Evolutionary conservation across 2,329 filamentous ascomycete genomes (phyloP).

Genomic region (Westerdykella aurantiaca): DNA sequence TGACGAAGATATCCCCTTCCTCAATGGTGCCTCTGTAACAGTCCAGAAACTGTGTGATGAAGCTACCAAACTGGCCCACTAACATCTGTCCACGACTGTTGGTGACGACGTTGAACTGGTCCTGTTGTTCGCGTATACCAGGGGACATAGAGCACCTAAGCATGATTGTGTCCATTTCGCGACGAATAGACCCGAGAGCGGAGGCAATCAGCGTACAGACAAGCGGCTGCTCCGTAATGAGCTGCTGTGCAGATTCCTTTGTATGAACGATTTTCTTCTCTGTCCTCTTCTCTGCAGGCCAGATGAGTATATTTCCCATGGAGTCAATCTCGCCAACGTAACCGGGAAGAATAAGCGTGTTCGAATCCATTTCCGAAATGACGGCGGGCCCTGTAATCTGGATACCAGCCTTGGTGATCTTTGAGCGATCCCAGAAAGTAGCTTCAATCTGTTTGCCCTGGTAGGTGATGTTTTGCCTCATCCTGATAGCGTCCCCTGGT

Average conservation of each 20-base stretch:
- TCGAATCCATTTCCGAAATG: conserved; percentile 49
- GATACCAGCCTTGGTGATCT: conserved; percentile 39
- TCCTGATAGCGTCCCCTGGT: conserved; percentile 34
- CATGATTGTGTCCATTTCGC: conserved; percentile 49
- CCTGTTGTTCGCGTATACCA: conserved; percentile 48
- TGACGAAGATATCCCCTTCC: conserved; percentile 48
- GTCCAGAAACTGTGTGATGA: conserved; percentile 45
- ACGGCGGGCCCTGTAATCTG: conserved; percentile 43
- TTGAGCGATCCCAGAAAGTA: conserved; percentile 42
- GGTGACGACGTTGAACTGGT: conserved; percentile 51
- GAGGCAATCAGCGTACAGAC: conserved; percentile 44
- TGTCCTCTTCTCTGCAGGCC: conserved; percentile 31
- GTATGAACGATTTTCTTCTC: conserved; percentile 28
- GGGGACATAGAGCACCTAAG: conserved; percentile 49
- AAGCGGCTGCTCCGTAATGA: conserved; percentile 38
- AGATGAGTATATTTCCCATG: conserved; percentile 48
- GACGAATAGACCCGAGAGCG: conserved; percentile 43
- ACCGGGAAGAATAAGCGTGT: conserved; percentile 47
- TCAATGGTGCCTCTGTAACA: conserved; percentile 49
- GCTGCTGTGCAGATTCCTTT: conserved; percentile 33
- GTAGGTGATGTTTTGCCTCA: conserved; percentile 38
- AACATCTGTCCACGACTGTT: conserved; percentile 47
- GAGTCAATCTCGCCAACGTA: conserved; percentile 44
- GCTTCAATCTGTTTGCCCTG: conserved; percentile 40
- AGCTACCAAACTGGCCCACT: conserved; percentile 48